Evolutionary conservation across 106 monocot species (phyloP).

Genomic region (Hemerocallis citrina): DNA sequence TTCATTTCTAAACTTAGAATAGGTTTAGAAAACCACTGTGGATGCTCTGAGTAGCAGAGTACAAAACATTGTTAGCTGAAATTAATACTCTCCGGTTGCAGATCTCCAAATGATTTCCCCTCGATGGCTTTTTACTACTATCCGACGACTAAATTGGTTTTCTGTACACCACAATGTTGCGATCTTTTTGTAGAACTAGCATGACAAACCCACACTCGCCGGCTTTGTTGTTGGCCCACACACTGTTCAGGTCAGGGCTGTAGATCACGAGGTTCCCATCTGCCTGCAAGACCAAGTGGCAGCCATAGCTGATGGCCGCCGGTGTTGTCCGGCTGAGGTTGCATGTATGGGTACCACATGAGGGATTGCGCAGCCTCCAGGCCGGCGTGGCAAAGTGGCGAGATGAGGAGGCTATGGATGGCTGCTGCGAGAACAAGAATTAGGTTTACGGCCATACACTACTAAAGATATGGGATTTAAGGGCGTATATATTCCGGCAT

Average conservation of each 20-base stretch:
- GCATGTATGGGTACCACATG: not conserved
- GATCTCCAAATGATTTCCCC: too few relatives aligned
- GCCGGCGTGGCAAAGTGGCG: too few relatives aligned
- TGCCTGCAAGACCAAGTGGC: not conserved
- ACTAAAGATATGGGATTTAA: too few relatives aligned
- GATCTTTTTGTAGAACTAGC: not conserved
- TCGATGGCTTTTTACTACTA: not conserved
- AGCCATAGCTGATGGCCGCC: not conserved
- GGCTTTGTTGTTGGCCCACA: not conserved
- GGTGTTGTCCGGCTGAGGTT: not conserved
- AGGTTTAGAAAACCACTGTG: too few relatives aligned
- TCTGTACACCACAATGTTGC: not conserved
- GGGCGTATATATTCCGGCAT: too few relatives aligned
- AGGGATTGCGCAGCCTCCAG: not conserved
- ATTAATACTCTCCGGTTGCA: too few relatives aligned
- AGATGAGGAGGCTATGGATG: too few relatives aligned
- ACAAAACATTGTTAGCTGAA: too few relatives aligned
- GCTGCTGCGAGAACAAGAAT: too few relatives aligned
- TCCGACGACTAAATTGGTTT: not conserved
- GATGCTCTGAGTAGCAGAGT: too few relatives aligned
- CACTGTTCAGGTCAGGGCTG: not conserved
- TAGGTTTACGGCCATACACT: too few relatives aligned
- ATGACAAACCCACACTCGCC: not conserved
- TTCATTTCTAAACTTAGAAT: too few relatives aligned
- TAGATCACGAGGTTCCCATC: not conserved